A percentile compares a stretch with the other conserved stretches of the same genome.
Evolutionary conservation across 2,329 filamentous ascomycete genomes (phyloP).

Genomic region (Lasiodiplodia sp.): DNA sequence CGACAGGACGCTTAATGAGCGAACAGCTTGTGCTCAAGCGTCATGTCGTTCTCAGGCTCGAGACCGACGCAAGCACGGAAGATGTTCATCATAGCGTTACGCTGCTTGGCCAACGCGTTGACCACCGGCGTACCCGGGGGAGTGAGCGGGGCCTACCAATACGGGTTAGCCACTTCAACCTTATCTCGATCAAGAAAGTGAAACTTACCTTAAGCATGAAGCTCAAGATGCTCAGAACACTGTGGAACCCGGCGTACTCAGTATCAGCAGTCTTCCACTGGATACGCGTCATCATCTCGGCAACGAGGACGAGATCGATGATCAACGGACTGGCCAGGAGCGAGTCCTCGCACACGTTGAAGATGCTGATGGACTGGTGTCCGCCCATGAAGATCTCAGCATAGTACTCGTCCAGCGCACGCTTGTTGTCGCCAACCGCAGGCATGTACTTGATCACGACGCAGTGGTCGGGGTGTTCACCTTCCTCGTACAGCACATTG

Average conservation of each 20-base stretch:
- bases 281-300: constrained; percentile 99
- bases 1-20: constrained; percentile 16
- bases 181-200: neutral
- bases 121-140: constrained; percentile 94
- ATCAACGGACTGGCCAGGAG: constrained; percentile 94
- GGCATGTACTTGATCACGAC: constrained; percentile 99
- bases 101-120: constrained; percentile 96
- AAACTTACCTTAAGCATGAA: constrained; percentile 85
- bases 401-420: constrained; percentile 98
- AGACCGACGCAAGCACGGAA: constrained; percentile 97
- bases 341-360: constrained; percentile 99
- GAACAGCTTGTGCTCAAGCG: constrained; percentile 97
- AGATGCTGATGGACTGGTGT: constrained; percentile 96
- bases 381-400: constrained; percentile 97
- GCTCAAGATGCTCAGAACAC: constrained; percentile 93
- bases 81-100: constrained; percentile 93
- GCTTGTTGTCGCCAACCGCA: constrained; percentile 98
- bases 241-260: constrained; percentile 94
- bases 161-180: constrained; percentile 30
- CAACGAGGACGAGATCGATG: constrained; percentile 90
- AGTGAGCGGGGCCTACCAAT: constrained; percentile 80
- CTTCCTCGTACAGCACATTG: constrained; percentile 84
- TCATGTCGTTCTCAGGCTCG: constrained; percentile 98
- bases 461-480: constrained; percentile 96
- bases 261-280: constrained; percentile 74